Percentiles rank a stretch among this genome's conserved stretches.
Evolutionary conservation across 805 yeast genomes (phyloP).

Genomic region (Lachancea sp.): DNA sequence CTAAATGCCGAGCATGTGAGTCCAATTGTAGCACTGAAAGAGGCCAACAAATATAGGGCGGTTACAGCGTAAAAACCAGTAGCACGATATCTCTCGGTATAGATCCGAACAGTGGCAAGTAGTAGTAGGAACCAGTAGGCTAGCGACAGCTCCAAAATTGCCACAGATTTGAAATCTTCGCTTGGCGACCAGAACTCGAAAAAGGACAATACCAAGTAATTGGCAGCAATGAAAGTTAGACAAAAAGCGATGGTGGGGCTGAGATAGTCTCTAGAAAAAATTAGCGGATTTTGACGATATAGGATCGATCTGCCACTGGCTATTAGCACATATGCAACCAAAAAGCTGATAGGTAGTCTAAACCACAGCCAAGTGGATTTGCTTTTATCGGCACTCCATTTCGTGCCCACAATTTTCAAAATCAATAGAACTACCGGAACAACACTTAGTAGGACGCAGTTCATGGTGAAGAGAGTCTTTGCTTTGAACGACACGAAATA

Average conservation of each 20-base stretch:
- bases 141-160: slow-evolving; percentile 48
- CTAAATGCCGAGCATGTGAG: slow-evolving; percentile 23
- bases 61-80: slow-evolving; percentile 48
- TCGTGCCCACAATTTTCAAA: slow-evolving; percentile 43
- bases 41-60: slow-evolving; percentile 40
- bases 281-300: slow-evolving; percentile 39
- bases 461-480: slow-evolving; percentile 42
- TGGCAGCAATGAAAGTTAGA: slow-evolving; percentile 44
- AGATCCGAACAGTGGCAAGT: slow-evolving; percentile 43
- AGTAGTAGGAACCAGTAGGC: slow-evolving; percentile 53
- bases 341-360: slow-evolving; percentile 55
- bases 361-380: slow-evolving; percentile 37
- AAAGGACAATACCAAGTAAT: slow-evolving; percentile 47
- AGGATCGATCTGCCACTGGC: slow-evolving; percentile 37
- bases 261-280: slow-evolving; percentile 46
- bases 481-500: slow-evolving; percentile 50
- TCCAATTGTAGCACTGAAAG: slow-evolving; percentile 47
- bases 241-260: slow-evolving; percentile 46
- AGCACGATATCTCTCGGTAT: slow-evolving; percentile 38
- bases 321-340: slow-evolving; percentile 38
- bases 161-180: slow-evolving; percentile 54
- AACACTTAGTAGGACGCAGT: slow-evolving; percentile 44
- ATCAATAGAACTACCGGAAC: slow-evolving; percentile 50
- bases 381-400: slow-evolving; percentile 44
- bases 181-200: slow-evolving; percentile 38